Evolutionary conservation across 257 asterid genomes (phyloP).

Genomic region (Voacanga thouarsii): DNA sequence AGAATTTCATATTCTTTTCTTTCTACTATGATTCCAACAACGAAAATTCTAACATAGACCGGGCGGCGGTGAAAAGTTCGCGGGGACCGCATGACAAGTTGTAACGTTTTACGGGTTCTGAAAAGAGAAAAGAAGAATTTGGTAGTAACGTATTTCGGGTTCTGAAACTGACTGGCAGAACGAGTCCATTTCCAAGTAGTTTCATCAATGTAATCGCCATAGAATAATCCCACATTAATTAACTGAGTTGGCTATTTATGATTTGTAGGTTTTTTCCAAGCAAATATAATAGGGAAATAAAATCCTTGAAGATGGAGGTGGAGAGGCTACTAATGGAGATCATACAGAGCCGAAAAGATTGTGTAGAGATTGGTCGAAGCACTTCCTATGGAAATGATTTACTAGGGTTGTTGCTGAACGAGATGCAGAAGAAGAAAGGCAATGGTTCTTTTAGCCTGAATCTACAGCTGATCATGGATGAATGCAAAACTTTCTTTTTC

Average conservation of each 20-base stretch:
- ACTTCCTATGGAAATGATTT: constrained; percentile 71
- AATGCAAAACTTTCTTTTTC: constrained; percentile 90
- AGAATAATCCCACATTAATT: background rate
- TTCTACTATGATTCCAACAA: background rate
- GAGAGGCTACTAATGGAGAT: constrained; percentile 84
- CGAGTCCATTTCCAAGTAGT: constrained; percentile 21
- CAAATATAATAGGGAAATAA: constrained; percentile 86
- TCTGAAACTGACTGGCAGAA: constrained; percentile 22
- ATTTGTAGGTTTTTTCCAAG: constrained; percentile 68
- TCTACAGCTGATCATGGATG: constrained; percentile 85
- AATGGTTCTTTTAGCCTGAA: constrained; percentile 49
- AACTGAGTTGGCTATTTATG: background rate
- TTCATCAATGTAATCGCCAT: constrained; percentile 2
- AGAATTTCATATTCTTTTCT: background rate
- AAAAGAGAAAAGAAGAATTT: background rate
- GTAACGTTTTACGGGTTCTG: too few species aligned
- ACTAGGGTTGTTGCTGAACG: constrained; percentile 65
- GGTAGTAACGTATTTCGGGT: background rate
- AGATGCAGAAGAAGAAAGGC: constrained; percentile 66
- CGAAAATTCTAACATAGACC: too few species aligned
- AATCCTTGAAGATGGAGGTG: constrained; percentile 66
- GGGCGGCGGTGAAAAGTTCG: too few species aligned
- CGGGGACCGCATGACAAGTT: too few species aligned
- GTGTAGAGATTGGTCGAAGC: constrained; percentile 76
- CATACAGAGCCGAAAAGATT: constrained; percentile 67